Base-by-base conservation (phyloP, 2,329 filamentous ascomycete genomes). In the Monosporascus sp. region DNA sequence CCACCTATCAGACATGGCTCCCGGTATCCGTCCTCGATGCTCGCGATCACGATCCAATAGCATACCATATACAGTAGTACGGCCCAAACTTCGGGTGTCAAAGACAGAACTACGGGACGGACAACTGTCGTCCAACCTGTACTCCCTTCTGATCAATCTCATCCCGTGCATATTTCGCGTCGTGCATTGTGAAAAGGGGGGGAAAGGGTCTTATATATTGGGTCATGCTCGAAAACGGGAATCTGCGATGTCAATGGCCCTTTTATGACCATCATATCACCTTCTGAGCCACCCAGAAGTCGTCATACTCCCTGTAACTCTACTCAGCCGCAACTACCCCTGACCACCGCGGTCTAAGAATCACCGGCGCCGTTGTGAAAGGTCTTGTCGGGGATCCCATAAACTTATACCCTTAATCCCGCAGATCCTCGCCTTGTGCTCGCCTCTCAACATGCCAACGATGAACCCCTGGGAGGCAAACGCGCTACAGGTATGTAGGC, bases 401-500 rank as follows among this genome's bases (percentile, higher is more conserved):
- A 48, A 24, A 27, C 38, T 27, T 20, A 20, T 50, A 27, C 9
- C 22, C 16, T 31, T 46, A 17, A 31, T 17, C 51, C n/a, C 22
- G 27, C 31, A 14, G 11, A 34, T 31, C 31, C 14, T 45, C 40
- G 38, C 19, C 24, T 31, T 11, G 19, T 48, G 49, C 44, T 20
- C 34, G 27, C 7, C 27, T 40, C 24, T 34, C 45, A 56, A 26
- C 9, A 63, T 60, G 58, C 24, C 56, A n/a, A 59, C 56, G 49
- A 67, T 68, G 63, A 69, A 69, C 47, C 48, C 64, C 16, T 69
- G 67, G 67, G 67, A 69, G 53, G 60, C 56, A 26, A 57, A 48
- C 48, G 65, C 66, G 3, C 53, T 67, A 8, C 54, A 64, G 22
- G 74, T 76, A 59, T 50, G 69, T 56, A 11, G 1, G 31, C 41